phyloP scores from a whole-genome alignment of 345 rosid species.

The Brassica rapa region DNA sequence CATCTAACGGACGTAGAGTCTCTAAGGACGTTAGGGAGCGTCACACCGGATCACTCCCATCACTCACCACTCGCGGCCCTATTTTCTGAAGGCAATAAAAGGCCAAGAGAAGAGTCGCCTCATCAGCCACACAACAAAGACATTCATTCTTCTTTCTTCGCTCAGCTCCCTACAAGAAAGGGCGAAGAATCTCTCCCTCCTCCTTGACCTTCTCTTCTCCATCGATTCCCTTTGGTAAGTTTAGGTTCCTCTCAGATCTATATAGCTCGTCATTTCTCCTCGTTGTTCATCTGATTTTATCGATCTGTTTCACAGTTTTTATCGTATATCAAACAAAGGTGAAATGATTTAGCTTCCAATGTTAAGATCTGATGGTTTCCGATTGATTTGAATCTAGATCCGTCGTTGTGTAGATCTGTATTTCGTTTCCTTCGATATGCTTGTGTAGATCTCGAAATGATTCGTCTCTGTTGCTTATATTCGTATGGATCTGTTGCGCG shows the following conservation, averaged over 20 bases:
- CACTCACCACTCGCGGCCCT: constrained; percentile 29
- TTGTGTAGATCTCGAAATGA: background rate
- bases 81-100: constrained; percentile 43
- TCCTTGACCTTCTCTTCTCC: constrained; percentile 31
- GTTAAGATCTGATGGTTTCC: constrained; percentile 11
- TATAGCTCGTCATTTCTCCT: constrained; percentile 9
- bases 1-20: constrained; percentile 12
- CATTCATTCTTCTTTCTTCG: constrained; percentile 20
- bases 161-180: constrained; percentile 41
- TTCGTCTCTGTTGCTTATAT: background rate
- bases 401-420: background rate
- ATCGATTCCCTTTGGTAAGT: constrained; percentile 30
- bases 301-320: background rate
- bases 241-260: background rate
- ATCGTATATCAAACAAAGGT: constrained; percentile 22
- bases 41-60: background rate
- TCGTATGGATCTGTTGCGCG: constrained; percentile 11
- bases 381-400: background rate
- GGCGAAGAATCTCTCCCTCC: constrained; percentile 38
- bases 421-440: background rate
- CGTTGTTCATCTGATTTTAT: background rate
- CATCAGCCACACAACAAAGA: constrained; percentile 29
- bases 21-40: background rate
- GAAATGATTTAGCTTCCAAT: background rate
- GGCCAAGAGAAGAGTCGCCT: constrained; percentile 25